Percentiles rank a stretch among this genome's conserved stretches.
These are phyloP conservation scores for Penicillium soppii DNA, from an alignment of 495 filamentous ascomycete genomes.

Conservation along the genomic window DNA sequence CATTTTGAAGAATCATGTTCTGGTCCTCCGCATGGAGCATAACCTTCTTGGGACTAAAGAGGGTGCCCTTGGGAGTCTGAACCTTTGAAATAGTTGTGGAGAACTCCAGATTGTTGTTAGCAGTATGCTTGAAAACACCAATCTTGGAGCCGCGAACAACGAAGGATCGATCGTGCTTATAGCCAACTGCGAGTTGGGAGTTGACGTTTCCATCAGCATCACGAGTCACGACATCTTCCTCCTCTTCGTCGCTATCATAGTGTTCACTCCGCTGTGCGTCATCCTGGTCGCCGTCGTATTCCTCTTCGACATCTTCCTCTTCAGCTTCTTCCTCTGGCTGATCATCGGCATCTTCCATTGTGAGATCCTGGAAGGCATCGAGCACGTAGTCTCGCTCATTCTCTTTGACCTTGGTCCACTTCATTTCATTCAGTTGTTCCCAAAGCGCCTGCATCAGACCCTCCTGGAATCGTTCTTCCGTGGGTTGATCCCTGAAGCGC, in stretches of 20 bases:
- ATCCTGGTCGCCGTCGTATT: conserved; percentile 58
- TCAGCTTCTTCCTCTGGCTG: conserved; percentile 60
- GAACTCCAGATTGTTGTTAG: conserved; percentile 90
- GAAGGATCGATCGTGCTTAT: conserved; percentile 96
- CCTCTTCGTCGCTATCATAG: conserved; percentile 89
- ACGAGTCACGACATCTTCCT: conserved; percentile 73
- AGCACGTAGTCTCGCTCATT: conserved; percentile 91
- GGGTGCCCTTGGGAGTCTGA: conserved; percentile 79
- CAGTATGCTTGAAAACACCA: conserved; percentile 96
- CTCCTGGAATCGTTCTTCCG: conserved; percentile 85
- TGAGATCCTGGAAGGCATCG: conserved; percentile 92
- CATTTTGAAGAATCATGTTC: conserved; percentile 89
- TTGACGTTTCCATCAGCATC: conserved; percentile 84
- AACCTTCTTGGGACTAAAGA: conserved; percentile 94
- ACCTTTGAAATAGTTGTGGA: conserved; percentile 98
- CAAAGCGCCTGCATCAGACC: conserved; percentile 93
- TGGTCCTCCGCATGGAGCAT: conserved; percentile 95
- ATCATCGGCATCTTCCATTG: conserved; percentile 76
- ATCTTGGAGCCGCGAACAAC: conserved; percentile 97
- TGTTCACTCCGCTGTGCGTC: conserved; percentile 71
- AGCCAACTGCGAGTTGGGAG: conserved; percentile 94
- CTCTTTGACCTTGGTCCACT: conserved; percentile 91
- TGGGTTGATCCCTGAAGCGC: conserved; percentile 79
- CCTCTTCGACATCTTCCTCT: conserved; percentile 59
- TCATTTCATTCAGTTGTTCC: conserved; percentile 94